Percentiles rank a stretch among this genome's conserved stretches.
Evolutionary conservation across 306 rosid species (phyloP).

Genomic region (Dryas drummondii): DNA sequence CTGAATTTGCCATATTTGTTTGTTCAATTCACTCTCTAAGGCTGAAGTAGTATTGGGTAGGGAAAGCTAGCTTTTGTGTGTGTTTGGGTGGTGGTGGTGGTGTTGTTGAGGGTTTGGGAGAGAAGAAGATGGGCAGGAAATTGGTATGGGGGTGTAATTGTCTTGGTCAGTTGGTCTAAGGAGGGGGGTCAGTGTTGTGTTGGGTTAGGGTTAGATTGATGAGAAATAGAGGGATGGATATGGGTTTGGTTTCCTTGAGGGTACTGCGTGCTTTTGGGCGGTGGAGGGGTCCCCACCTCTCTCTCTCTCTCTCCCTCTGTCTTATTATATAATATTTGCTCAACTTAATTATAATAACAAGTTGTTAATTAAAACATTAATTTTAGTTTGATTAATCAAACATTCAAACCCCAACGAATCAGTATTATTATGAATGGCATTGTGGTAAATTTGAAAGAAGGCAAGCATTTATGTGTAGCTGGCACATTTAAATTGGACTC

Average conservation of each 20-base stretch:
- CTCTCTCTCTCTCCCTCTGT: slow-evolving; percentile 13
- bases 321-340: too few species aligned
- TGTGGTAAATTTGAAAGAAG: neutral
- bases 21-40: neutral
- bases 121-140: slow-evolving; percentile 15
- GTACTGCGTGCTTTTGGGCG: slow-evolving; percentile 60
- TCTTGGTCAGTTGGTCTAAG: slow-evolving; percentile 17
- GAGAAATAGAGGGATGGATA: slow-evolving; percentile 34
- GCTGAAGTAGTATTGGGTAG: neutral
- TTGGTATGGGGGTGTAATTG: neutral
- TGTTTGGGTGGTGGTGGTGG: neutral
- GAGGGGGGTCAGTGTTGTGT: slow-evolving; percentile 11
- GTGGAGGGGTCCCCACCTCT: slow-evolving; percentile 71
- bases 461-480: slow-evolving; percentile 24
- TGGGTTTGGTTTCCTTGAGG: slow-evolving; percentile 56
- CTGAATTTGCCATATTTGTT: slow-evolving; percentile 15
- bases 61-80: slow-evolving; percentile 4
- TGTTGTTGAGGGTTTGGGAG: slow-evolving; percentile 30
- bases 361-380: neutral
- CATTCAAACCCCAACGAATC: neutral
- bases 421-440: neutral
- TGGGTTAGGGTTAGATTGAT: slow-evolving; percentile 34
- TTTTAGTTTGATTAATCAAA: neutral
- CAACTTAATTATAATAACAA: neutral
- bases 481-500: slow-evolving; percentile 38